A percentile compares a stretch with the other conserved stretches of the same genome.
These are phyloP conservation scores for Staphylotrichum longicolle DNA, from an alignment of 495 filamentous ascomycete genomes.

Conservation along the genomic window DNA sequence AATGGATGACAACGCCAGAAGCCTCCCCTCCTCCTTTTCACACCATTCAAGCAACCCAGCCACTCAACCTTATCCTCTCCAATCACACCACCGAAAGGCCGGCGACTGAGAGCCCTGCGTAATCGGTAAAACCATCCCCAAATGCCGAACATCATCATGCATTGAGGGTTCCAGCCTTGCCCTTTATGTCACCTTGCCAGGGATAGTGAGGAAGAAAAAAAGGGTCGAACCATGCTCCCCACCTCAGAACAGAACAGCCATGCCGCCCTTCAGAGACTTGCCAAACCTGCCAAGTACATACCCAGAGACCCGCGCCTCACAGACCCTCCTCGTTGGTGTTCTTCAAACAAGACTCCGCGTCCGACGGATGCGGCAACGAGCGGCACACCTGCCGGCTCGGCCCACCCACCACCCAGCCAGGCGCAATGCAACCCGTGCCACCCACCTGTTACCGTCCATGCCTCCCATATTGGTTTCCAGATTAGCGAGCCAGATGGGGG, in stretches of 20 bases:
- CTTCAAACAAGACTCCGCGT: background rate
- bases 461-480: background rate
- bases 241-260: too few relatives aligned
- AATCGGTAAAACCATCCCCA: background rate
- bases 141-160: background rate
- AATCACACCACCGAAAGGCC: background rate
- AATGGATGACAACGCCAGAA: background rate
- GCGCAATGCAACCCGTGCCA: constrained; percentile 8
- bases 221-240: too few relatives aligned
- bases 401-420: background rate
- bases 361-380: constrained; percentile 6
- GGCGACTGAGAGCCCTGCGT: background rate
- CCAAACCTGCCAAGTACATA: background rate
- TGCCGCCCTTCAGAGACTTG: too few relatives aligned
- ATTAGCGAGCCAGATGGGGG: background rate
- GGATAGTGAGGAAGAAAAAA: too few relatives aligned
- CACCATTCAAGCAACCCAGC: background rate
- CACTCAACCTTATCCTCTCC: background rate
- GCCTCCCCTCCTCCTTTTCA: background rate
- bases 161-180: background rate
- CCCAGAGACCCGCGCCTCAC: background rate
- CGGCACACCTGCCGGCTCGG: background rate
- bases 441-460: constrained; percentile 2
- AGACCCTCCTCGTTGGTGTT: background rate
- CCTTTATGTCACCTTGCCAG: background rate